Conservation (phyloP, 2,329 filamentous ascomycete genomes). For the Decorospora gaudefroyi region DNA sequence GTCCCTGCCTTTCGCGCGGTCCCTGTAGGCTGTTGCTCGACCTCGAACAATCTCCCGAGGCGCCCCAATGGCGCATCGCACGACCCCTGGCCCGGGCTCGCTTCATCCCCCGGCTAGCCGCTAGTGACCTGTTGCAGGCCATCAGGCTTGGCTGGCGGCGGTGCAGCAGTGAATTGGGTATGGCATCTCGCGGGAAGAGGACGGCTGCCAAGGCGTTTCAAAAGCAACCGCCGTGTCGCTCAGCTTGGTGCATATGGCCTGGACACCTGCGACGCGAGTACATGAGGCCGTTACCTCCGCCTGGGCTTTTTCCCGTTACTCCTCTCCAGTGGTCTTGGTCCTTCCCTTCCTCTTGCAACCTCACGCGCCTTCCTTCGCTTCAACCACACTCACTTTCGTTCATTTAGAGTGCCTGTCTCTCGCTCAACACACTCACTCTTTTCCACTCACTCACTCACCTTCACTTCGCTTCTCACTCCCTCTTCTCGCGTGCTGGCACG, state of each 20-base stretch:
- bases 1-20: no score
- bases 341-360: conserved; percentile 26
- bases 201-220: conserved; percentile 46
- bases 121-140: conserved; percentile 1
- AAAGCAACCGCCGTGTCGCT: conserved; percentile 37
- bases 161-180: conserved; percentile 28
- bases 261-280: conserved; percentile 32
- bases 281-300: conserved; percentile 33
- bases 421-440: conserved; percentile 21
- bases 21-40: conserved; percentile 1
- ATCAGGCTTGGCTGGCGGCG: conserved; percentile 29
- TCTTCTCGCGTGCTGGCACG: conserved; percentile 46
- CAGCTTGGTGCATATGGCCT: conserved; percentile 41
- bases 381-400: conserved; percentile 30
- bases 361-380: conserved; percentile 22
- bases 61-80: conserved; percentile 25
- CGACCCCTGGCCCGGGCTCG: conserved; percentile 5
- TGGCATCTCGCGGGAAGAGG: conserved; percentile 34
- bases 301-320: conserved; percentile 2
- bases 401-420: conserved; percentile 36
- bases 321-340: conserved; percentile 22
- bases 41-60: conserved; percentile 22
- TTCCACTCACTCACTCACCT: conserved; percentile 14
- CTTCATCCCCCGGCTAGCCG: neutral
- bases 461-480: conserved; percentile 20